Conservation (phyloP, 2,329 filamentous ascomycete genomes). For the Rhytidhysteron rufulum region DNA sequence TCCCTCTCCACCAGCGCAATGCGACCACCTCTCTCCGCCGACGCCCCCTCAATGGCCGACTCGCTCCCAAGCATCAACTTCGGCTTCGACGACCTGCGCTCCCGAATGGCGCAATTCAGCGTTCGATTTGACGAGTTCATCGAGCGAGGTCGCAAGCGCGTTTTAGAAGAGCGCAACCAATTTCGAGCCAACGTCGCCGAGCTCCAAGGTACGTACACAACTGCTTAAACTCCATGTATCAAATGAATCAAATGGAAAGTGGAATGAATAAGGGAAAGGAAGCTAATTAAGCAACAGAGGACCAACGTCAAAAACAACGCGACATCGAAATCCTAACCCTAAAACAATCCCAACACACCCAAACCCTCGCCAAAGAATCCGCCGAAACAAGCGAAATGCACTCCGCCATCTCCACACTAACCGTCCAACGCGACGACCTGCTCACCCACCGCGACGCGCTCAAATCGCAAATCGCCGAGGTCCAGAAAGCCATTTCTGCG, state of each 20-base stretch:
- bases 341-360: conserved; percentile 66
- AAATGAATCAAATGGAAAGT: too few species aligned
- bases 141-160: conserved; percentile 81
- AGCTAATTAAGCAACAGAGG: too few species aligned
- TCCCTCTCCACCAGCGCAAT: conserved; percentile 62
- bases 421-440: conserved; percentile 53
- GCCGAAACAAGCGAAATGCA: conserved; percentile 67
- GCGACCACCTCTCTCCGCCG: conserved; percentile 56
- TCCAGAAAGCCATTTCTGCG: conserved; percentile 66
- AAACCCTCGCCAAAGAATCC: conserved; percentile 71
- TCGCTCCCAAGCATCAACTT: conserved; percentile 88
- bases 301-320: conserved; percentile 82
- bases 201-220: conserved; percentile 65
- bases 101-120: conserved; percentile 92
- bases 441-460: conserved; percentile 53
- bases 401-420: conserved; percentile 54
- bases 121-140: conserved; percentile 90
- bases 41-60: conserved; percentile 66
- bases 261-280: too few species aligned
- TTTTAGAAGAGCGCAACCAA: conserved; percentile 89
- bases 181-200: conserved; percentile 89
- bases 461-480: conserved; percentile 56
- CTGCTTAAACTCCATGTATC: too few species aligned
- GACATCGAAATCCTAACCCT: conserved; percentile 79
- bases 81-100: conserved; percentile 90